Evolutionary conservation across 2,329 filamentous ascomycete genomes (phyloP), one percentile per base, ranked within the genome.

Genomic region (Pseudocercospora musae): DNA sequence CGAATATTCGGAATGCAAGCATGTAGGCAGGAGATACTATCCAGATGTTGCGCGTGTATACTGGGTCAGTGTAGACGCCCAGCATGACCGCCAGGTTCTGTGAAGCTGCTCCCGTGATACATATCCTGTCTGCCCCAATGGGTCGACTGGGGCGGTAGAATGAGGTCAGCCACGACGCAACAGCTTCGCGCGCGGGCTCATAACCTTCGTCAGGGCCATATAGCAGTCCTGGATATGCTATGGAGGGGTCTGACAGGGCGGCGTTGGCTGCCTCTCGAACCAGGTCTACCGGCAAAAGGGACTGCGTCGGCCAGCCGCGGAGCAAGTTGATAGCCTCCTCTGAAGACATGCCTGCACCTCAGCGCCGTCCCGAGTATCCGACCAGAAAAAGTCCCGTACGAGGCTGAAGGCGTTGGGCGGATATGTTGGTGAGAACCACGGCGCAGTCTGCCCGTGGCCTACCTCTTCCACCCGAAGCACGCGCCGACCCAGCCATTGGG

Each of bases 131-230:
- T 3, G 82, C 71, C 13, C 77, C 71, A 49, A 87, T 78, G 1
- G 78, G 74, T 3, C 76, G 68, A 8, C 67, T 53, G 0, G 73
- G 74, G 29, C 73, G 66, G 72, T 91, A 94, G 70, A 88, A 88
- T 0, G 72, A 69, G 1, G 81, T 83, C 44, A 96, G 80, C 90
- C 91, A 96, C 42, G 77, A 72, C 3, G 91, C 88, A 33, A 96
- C 77, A 44, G 85, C 82, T 64, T 85, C 80, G 13, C 91, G 84
- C 40, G 95, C 80, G n/a, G 87, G 86, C 64, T 82, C 78, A 70
- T 89, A 89, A 27, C 93, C 93, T 48, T 85, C 79, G 74, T 96
- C 91, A 0, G 91, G 88, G 0, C 89, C 93, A 72, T 96, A 96
- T 62, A 88, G 82, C 40, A 96, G 82, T n/a, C 84, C 89, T 0